These are phyloP conservation scores for Volvariella volvacea DNA, from an alignment of 1,284 basidiomycete genomes.

Conservation along the genomic window DNA sequence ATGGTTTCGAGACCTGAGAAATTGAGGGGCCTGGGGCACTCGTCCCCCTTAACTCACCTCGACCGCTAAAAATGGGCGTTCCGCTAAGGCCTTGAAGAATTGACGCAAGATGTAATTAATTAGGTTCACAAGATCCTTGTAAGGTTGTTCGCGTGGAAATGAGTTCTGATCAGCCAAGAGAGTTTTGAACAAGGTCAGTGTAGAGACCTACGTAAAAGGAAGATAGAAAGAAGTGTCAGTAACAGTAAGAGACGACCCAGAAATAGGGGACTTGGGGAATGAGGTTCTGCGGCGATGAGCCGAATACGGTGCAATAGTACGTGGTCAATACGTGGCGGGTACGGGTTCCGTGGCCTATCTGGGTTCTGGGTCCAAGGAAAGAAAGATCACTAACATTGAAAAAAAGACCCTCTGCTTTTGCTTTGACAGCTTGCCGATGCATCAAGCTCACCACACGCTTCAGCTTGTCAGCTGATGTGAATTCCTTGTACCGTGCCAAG, in stretches of 20 bases:
- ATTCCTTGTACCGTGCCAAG: constrained; percentile 76
- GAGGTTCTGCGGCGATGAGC: too few species aligned
- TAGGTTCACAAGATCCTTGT: constrained; percentile 77
- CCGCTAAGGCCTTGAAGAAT: constrained; percentile 85
- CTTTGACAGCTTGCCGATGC: constrained; percentile 83
- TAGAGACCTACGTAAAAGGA: constrained; percentile 62
- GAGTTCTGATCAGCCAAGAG: constrained; percentile 74
- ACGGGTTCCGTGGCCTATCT: too few species aligned
- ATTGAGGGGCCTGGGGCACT: too few species aligned
- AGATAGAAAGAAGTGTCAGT: constrained; percentile 1
- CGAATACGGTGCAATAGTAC: too few species aligned
- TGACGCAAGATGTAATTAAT: constrained; percentile 82
- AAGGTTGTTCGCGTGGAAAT: constrained; percentile 70
- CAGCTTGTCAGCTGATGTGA: constrained; percentile 74
- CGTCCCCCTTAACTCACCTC: constrained; percentile 50
- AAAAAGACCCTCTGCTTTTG: constrained; percentile 87
- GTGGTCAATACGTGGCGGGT: not conserved
- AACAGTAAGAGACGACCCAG: not conserved
- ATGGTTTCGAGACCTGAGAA: too few species aligned
- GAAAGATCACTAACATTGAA: constrained; percentile 64
- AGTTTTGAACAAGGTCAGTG: constrained; percentile 75
- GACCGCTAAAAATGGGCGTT: constrained; percentile 79
- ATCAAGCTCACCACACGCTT: constrained; percentile 81
- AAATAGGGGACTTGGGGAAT: constrained; percentile 8
- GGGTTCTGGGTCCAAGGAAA: constrained; percentile 2